Conservation (phyloP, 2,329 filamentous ascomycete species). For the Pseudopyricularia cyperi region DNA sequence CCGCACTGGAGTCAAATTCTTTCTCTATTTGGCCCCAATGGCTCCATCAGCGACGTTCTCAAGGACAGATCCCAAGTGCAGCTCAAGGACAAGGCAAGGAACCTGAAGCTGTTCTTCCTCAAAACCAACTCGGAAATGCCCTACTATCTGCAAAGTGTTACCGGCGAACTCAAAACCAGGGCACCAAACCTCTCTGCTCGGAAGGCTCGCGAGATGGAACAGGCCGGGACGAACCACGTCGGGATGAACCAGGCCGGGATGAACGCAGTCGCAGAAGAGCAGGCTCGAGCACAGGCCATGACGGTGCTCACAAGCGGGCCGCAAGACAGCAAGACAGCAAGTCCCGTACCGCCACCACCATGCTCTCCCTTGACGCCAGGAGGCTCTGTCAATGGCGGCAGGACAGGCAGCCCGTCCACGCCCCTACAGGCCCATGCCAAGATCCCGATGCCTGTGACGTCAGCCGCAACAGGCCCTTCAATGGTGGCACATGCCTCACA, state of each 20-base stretch:
- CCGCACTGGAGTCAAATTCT: slow-evolving; percentile 92
- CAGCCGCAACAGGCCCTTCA: neutral
- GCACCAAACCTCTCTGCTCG: slow-evolving; percentile 62
- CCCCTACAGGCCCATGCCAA: slow-evolving; percentile 1
- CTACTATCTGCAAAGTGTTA: slow-evolving; percentile 75
- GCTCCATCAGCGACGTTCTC: slow-evolving; percentile 67
- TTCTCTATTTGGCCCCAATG: slow-evolving; percentile 67
- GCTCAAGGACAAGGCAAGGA: slow-evolving; percentile 82
- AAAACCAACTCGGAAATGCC: slow-evolving; percentile 88
- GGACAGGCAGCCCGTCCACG: slow-evolving; percentile 2
- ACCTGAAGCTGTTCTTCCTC: slow-evolving; percentile 81
- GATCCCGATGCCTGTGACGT: neutral
- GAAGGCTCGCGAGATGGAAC: slow-evolving; percentile 50
- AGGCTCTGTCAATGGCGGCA: neutral
- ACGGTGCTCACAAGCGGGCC: slow-evolving; percentile 40
- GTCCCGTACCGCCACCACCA: neutral
- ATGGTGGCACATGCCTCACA: neutral
- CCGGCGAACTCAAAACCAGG: slow-evolving; percentile 76
- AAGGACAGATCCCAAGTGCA: slow-evolving; percentile 87
- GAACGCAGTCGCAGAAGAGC: slow-evolving; percentile 42
- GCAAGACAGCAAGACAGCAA: slow-evolving; percentile 22
- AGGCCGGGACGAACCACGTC: slow-evolving; percentile 42
- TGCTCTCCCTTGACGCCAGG: slow-evolving; percentile 2
- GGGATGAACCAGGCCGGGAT: slow-evolving; percentile 42
- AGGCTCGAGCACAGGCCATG: slow-evolving; percentile 46